phyloP scores from a whole-genome alignment of 768 basidiomycete species.

The Boletus barrowsii region DNA sequence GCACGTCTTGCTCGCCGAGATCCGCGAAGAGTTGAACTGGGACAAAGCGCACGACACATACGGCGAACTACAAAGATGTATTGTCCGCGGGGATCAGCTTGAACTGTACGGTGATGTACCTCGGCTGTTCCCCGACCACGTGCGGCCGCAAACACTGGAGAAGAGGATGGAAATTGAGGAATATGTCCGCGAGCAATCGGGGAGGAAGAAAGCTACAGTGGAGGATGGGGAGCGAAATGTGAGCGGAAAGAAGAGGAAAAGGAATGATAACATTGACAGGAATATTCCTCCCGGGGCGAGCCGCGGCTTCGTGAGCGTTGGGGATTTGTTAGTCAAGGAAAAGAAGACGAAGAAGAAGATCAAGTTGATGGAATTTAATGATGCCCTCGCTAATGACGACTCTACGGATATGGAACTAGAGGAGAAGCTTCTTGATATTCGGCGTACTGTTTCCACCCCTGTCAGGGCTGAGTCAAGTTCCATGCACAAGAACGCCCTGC shows the following conservation, averaged over 20 bases:
- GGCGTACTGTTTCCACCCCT: conserved; percentile 52
- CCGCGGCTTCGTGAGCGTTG: conserved; percentile 69
- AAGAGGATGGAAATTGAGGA: conserved; percentile 80
- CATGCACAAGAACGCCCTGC: conserved; percentile 38
- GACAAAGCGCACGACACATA: conserved; percentile 84
- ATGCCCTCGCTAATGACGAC: conserved; percentile 54
- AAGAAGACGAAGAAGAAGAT: conserved; percentile 45
- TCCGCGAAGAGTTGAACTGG: conserved; percentile 88
- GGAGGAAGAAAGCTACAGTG: conserved; percentile 29
- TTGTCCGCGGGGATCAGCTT: conserved; percentile 79
- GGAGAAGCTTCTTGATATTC: conserved; percentile 46
- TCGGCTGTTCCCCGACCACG: conserved; percentile 74
- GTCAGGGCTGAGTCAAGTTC: conserved; percentile 29
- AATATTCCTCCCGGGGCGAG: conserved; percentile 76
- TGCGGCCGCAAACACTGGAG: conserved; percentile 76
- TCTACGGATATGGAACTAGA: conserved; percentile 68
- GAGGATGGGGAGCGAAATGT: conserved; percentile 29
- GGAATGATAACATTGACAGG: conserved; percentile 61
- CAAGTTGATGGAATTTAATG: conserved; percentile 45
- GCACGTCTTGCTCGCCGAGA: conserved; percentile 88
- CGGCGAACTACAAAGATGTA: conserved; percentile 83
- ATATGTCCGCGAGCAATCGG: conserved; percentile 53
- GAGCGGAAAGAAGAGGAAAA: conserved; percentile 59
- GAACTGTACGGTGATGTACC: conserved; percentile 93
- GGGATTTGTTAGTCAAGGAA: conserved; percentile 56